These are phyloP conservation scores for Lactifluus subvellereus DNA, from an alignment of 768 basidiomycete genomes.

Conservation along the genomic window DNA sequence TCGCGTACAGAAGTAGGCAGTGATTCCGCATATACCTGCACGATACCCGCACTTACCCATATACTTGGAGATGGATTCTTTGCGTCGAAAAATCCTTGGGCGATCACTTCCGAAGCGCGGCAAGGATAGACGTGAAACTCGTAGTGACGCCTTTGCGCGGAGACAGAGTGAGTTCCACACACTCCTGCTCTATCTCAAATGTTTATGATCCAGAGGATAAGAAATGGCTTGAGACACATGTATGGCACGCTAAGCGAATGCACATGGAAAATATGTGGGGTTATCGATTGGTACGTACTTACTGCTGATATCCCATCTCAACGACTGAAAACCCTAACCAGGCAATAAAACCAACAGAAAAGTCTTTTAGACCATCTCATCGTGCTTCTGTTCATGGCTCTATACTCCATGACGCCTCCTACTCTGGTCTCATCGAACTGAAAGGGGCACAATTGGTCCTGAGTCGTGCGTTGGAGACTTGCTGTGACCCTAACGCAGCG, in stretches of 20 bases:
- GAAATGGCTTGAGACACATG: conserved; percentile 90
- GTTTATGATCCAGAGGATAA: conserved; percentile 57
- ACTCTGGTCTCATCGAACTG: conserved; percentile 70
- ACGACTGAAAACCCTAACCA: conserved; percentile 29
- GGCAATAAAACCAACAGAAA: conserved; percentile 86
- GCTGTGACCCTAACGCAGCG: conserved; percentile 60
- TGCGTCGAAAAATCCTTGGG: conserved; percentile 36
- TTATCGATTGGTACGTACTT: conserved; percentile 62
- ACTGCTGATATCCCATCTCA: not conserved
- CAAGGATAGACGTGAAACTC: conserved; percentile 48
- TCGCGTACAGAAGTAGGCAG: conserved; percentile 71
- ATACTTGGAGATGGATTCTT: conserved; percentile 45
- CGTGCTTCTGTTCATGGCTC: conserved; percentile 80
- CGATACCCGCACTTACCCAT: not conserved
- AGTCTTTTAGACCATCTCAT: conserved; percentile 86
- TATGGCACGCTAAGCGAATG: conserved; percentile 98
- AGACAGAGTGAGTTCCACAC: conserved; percentile 60
- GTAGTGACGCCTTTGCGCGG: conserved; percentile 56
- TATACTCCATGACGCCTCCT: conserved; percentile 88
- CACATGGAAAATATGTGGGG: conserved; percentile 93
- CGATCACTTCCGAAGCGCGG: conserved; percentile 58
- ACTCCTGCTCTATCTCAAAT: not conserved
- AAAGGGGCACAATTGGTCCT: conserved; percentile 56
- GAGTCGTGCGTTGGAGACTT: conserved; percentile 43
- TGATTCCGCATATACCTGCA: not conserved